A percentile compares a stretch with the other conserved stretches of the same genome.
Evolutionary conservation across 257 asterid species (phyloP).

Genomic region (Eucommia ulmoides): DNA sequence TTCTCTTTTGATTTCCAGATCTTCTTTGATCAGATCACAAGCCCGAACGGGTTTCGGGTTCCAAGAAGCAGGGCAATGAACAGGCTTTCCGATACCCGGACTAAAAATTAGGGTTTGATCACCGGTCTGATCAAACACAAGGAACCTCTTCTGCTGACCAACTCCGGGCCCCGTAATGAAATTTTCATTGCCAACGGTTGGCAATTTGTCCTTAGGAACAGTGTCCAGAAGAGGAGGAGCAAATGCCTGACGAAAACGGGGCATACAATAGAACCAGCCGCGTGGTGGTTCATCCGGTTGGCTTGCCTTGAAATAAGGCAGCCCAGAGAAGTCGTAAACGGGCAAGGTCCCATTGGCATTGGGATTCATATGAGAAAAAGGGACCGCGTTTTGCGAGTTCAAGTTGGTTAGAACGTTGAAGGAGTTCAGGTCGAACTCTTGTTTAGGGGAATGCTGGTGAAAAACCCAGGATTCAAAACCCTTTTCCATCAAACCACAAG

Average conservation of each 20-base stretch:
- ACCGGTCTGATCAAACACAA: not conserved
- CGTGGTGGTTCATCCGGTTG: constrained; percentile 18
- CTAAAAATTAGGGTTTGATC: not conserved
- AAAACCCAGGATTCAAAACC: constrained; percentile 34
- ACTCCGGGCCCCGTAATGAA: too few species aligned
- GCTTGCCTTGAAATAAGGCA: constrained; percentile 23
- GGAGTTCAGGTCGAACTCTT: constrained; percentile 21
- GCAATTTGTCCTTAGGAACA: not conserved
- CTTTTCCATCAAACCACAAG: constrained; percentile 62
- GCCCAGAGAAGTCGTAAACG: constrained; percentile 10
- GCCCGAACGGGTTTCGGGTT: constrained; percentile 18
- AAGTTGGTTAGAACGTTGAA: constrained; percentile 19
- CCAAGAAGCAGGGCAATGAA: constrained; percentile 16
- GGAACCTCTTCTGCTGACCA: constrained; percentile 21
- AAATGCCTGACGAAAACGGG: constrained; percentile 26
- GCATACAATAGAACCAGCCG: constrained; percentile 26
- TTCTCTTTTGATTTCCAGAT: not conserved
- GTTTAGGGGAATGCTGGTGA: constrained; percentile 26
- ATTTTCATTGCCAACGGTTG: not conserved
- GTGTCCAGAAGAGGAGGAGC: constrained; percentile 10
- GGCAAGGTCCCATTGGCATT: constrained; percentile 31
- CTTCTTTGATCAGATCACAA: constrained; percentile 8
- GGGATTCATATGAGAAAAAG: constrained; percentile 25
- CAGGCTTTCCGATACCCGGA: not conserved
- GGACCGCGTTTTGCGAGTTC: constrained; percentile 31